phyloP scores from a whole-genome alignment of 1,284 basidiomycete genomes.

The Leccinum huronense region DNA sequence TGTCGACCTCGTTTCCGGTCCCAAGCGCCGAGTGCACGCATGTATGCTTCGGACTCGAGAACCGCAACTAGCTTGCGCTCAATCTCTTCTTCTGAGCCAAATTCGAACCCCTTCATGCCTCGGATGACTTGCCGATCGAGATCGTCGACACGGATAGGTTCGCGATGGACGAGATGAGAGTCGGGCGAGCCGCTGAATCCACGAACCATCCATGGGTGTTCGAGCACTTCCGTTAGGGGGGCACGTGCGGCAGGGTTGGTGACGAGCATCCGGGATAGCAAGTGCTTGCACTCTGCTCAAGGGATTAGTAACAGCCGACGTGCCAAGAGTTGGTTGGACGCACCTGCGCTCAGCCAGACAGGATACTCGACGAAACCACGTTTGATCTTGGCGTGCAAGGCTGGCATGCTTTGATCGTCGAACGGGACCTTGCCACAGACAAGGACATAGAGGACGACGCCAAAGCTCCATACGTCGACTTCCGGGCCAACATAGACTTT shows the following conservation, averaged over 20 bases:
- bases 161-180: conserved; percentile 83
- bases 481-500: conserved; percentile 97
- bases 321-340: conserved; percentile 26
- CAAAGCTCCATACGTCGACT: conserved; percentile 99
- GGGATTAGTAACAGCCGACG: conserved; percentile 15
- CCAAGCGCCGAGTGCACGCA: conserved; percentile 72
- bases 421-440: conserved; percentile 99
- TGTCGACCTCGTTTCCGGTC: conserved; percentile 66
- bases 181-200: conserved; percentile 82
- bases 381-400: conserved; percentile 98
- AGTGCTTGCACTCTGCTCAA: conserved; percentile 83
- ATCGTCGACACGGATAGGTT: conserved; percentile 84
- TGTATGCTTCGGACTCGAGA: conserved; percentile 79
- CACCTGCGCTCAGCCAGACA: conserved; percentile 91
- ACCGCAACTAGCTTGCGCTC: conserved; percentile 72
- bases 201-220: conserved; percentile 94
- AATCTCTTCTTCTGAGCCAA: conserved; percentile 87
- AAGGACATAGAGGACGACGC: conserved; percentile 95
- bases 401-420: conserved; percentile 99
- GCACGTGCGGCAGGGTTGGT: conserved; percentile 89
- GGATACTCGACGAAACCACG: conserved; percentile 96
- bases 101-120: conserved; percentile 97
- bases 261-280: conserved; percentile 94
- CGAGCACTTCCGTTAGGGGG: conserved; percentile 82
- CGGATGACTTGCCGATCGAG: conserved; percentile 84